Evolutionary conservation across 2,329 filamentous ascomycete genomes (phyloP), one percentile per base, ranked within the genome.

Genomic region (Penicillium psychrosexuale): DNA sequence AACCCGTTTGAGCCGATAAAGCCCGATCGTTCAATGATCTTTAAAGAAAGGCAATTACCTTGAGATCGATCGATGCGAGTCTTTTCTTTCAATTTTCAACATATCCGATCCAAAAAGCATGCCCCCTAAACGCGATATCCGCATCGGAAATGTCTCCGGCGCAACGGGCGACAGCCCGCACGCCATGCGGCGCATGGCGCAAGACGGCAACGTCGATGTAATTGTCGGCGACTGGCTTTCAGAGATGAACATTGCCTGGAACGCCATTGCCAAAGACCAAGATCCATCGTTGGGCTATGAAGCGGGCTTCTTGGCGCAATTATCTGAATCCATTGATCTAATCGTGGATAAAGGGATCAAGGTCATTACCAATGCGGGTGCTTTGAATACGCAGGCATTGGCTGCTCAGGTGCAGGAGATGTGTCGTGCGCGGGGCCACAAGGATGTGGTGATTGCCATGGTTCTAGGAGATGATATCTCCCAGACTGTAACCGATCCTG

Each of bases 171-270:
- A 45, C 42, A 45, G 45, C 28, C 39, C 15, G 3, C 39, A 47
- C 31, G 30, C 9, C n/a, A 42, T 57, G n/a, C 17, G 24, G 7
- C 22, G 31, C 12, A 12, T 50, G 12, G 55, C 55, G 15, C 8
- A 33, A 27, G 38, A 47, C 15, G 42, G 19, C 3, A 36, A 54
- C 28, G 31, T 48, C 19, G 31, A 57, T 4, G 30, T 59, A n/a
- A 64, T 64, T 19, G 51, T 61, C 1, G 72, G 71, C 8, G 72
- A 75, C 52, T 75, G 73, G 57, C 65, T 75, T 3, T 72, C 71
- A 6, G 68, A 69, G 48, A 47, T 60, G 24, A 60, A 53, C 36
- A 64, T 64, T 24, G 46, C 19, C 12, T 61, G 51, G 40, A 53
- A 53, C 13, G 49, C 43, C 15, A 27, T 28, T 5, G 8, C 30